A percentile compares a stretch with the other conserved stretches of the same genome.
Evolutionary conservation across 495 filamentous ascomycete genomes (phyloP).

Genomic region (Cryomyces antarcticus): DNA sequence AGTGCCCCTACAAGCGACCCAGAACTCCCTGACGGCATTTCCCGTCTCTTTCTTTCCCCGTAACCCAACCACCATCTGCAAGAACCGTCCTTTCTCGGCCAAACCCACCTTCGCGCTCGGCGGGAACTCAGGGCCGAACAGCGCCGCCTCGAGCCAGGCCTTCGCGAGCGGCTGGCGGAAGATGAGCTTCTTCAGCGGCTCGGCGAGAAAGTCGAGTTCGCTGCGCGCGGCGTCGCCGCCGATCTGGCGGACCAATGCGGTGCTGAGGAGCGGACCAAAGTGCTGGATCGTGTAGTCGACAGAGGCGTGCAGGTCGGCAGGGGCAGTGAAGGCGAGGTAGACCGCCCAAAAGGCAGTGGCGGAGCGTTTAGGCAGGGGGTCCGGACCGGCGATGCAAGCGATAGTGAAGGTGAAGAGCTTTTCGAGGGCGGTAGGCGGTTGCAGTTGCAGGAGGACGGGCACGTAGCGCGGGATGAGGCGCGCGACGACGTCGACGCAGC

Average conservation of each 20-base stretch:
- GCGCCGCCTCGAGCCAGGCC: conserved; percentile 37
- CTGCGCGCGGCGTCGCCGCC: conserved; percentile 55
- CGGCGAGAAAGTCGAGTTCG: conserved; percentile 54
- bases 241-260: conserved; percentile 41
- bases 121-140: conserved; percentile 32
- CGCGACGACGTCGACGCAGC: conserved; percentile 49
- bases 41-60: conserved; percentile 38
- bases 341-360: conserved; percentile 55
- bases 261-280: not conserved
- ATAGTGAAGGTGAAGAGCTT: conserved; percentile 63
- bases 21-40: conserved; percentile 43
- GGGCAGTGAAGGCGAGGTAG: not conserved
- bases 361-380: conserved; percentile 62
- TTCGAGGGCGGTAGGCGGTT: conserved; percentile 24
- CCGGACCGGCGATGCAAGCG: conserved; percentile 45
- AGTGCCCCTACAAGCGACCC: conserved; percentile 46
- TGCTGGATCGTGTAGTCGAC: not conserved
- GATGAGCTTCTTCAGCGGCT: conserved; percentile 60
- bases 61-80: conserved; percentile 39
- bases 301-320: conserved; percentile 3
- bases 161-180: conserved; percentile 38
- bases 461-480: conserved; percentile 46
- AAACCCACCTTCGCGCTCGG: conserved; percentile 39
- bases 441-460: conserved; percentile 29
- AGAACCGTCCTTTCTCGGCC: conserved; percentile 39